phyloP scores from a whole-genome alignment of 2,329 filamentous ascomycete genomes.

The Diaporthe longicolla region DNA sequence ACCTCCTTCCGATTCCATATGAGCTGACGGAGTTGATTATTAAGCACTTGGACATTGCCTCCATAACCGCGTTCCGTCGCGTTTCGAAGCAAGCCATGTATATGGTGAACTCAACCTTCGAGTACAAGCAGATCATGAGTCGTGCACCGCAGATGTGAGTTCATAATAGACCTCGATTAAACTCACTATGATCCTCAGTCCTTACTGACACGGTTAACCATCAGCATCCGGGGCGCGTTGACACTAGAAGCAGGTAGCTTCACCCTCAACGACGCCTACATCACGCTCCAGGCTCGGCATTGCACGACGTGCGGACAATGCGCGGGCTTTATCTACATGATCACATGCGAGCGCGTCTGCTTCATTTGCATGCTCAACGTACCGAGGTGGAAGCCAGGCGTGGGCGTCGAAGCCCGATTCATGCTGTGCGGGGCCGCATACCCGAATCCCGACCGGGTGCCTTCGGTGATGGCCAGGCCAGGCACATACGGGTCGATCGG shows the following conservation, averaged over 20 bases:
- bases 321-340: neutral
- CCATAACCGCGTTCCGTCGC: neutral
- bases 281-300: neutral
- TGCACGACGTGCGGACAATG: too few species aligned
- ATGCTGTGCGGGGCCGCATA: too few species aligned
- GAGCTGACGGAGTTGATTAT: neutral
- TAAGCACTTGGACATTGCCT: neutral
- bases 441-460: too few species aligned
- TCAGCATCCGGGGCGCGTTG: neutral
- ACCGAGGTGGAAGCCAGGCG: too few species aligned
- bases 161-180: too few species aligned
- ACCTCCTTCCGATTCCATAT: neutral
- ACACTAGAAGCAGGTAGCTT: neutral
- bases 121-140: neutral
- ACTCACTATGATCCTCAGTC: too few species aligned
- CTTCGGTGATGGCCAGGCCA: too few species aligned
- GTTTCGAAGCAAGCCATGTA: neutral
- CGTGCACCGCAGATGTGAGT: slow-evolving; percentile 13
- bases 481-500: too few species aligned
- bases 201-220: neutral
- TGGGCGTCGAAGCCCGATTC: too few species aligned
- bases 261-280: neutral
- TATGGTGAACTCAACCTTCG: neutral
- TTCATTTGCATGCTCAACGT: too few species aligned
- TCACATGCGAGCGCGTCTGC: slow-evolving; percentile 1